These are phyloP conservation scores for Sporothrix pseudoabietina DNA, from an alignment of 2,329 filamentous ascomycete species.

Conservation along the genomic window DNA sequence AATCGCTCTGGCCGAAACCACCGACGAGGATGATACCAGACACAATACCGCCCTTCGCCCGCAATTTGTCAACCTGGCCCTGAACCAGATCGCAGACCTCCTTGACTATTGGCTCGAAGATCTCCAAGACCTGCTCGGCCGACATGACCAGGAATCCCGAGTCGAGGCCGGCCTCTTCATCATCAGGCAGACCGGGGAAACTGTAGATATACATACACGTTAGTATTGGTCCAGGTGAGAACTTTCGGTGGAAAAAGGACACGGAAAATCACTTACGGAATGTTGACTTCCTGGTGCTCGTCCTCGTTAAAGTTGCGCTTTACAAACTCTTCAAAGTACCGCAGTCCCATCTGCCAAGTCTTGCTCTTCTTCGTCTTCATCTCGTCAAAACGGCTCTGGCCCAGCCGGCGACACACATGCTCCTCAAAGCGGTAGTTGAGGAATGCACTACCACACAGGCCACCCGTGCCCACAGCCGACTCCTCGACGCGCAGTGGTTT, in stretches of 20 bases:
- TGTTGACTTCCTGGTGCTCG: conserved; percentile 74
- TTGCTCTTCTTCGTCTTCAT: conserved; percentile 78
- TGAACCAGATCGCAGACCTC: conserved; percentile 69
- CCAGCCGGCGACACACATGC: conserved; percentile 69
- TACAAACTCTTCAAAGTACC: conserved; percentile 82
- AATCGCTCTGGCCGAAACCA: conserved; percentile 78
- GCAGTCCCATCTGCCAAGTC: conserved; percentile 77
- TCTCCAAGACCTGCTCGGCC: conserved; percentile 68
- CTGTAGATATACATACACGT: conserved; percentile 39
- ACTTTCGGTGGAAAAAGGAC: background rate
- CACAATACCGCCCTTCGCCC: conserved; percentile 62
- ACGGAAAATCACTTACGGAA: conserved; percentile 58
- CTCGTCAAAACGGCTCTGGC: conserved; percentile 66
- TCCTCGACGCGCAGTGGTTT: conserved; percentile 74
- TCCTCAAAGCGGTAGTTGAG: conserved; percentile 81
- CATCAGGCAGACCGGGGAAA: conserved; percentile 74
- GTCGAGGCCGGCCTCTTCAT: conserved; percentile 73
- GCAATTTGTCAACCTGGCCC: conserved; percentile 66
- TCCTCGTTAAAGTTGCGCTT: conserved; percentile 83
- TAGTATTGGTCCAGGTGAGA: background rate
- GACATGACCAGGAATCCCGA: conserved; percentile 75
- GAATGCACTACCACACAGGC: conserved; percentile 76
- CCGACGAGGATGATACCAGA: conserved; percentile 80
- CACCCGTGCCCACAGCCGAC: conserved; percentile 76
- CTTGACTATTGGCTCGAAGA: conserved; percentile 74